Conservation (phyloP, 2,329 filamentous ascomycete genomes). For the Aureobasidium melanogenum region DNA sequence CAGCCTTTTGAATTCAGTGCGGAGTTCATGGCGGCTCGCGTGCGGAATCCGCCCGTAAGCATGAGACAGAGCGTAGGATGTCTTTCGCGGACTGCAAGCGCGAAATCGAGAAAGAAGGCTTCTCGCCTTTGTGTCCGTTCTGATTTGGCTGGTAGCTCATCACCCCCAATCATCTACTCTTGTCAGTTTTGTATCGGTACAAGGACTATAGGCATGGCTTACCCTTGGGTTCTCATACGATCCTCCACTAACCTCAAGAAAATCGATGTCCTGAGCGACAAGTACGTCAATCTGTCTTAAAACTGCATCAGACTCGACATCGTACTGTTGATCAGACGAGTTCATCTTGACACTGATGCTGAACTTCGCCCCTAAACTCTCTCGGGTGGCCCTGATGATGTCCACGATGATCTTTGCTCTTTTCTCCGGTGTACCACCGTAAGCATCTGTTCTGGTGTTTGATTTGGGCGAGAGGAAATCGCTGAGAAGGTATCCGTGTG, state of each 20-base stretch:
- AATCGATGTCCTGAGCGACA: slow-evolving; percentile 47
- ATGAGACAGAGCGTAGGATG: slow-evolving; percentile 21
- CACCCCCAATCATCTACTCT: slow-evolving; percentile 28
- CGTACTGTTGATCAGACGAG: slow-evolving; percentile 35
- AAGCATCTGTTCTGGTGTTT: slow-evolving; percentile 40
- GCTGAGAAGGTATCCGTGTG: slow-evolving; percentile 42
- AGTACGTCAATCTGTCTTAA: slow-evolving; percentile 51
- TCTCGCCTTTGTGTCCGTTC: slow-evolving; percentile 40
- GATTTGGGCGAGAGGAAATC: slow-evolving; percentile 34
- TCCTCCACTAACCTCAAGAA: slow-evolving; percentile 60
- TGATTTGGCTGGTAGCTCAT: slow-evolving; percentile 29
- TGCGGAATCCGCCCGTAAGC: slow-evolving; percentile 56
- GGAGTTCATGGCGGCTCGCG: slow-evolving; percentile 40
- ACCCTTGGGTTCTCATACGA: slow-evolving; percentile 18
- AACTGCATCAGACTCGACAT: slow-evolving; percentile 34
- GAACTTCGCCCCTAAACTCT: slow-evolving; percentile 34
- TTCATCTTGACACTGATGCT: slow-evolving; percentile 44
- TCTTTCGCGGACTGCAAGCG: slow-evolving; percentile 22
- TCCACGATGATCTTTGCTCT: slow-evolving; percentile 38
- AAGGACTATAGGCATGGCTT: background rate
- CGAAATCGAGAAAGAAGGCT: slow-evolving; percentile 61
- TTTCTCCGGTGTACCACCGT: slow-evolving; percentile 39
- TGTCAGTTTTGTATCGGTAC: slow-evolving; percentile 11
- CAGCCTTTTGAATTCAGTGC: slow-evolving; percentile 39
- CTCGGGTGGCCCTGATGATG: slow-evolving; percentile 35